Evolutionary conservation across 2,329 filamentous ascomycete genomes (phyloP).

Genomic region (Coniella vitis): DNA sequence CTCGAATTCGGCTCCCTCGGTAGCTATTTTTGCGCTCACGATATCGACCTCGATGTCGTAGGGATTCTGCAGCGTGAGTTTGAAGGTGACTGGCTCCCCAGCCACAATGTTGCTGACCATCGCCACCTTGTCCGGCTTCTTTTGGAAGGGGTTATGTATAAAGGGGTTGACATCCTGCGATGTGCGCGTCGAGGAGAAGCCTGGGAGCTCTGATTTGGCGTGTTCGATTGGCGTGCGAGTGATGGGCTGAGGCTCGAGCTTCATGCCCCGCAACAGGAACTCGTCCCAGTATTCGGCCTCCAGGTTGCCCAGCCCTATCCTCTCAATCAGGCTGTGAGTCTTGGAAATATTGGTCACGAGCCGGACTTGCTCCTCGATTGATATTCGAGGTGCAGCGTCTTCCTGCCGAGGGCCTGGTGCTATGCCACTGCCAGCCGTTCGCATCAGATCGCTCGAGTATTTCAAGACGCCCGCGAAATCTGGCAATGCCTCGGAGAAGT

Average conservation of each 20-base stretch:
- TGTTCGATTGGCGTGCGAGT: slow-evolving; percentile 61
- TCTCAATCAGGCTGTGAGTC: slow-evolving; percentile 69
- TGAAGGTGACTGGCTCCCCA: slow-evolving; percentile 70
- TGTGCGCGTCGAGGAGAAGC: slow-evolving; percentile 40
- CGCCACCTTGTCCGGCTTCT: slow-evolving; percentile 52
- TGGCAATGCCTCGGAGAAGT: slow-evolving; percentile 86
- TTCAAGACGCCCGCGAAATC: slow-evolving; percentile 86
- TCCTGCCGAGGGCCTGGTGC: slow-evolving; percentile 64
- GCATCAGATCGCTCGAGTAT: slow-evolving; percentile 77
- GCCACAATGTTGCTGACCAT: slow-evolving; percentile 68
- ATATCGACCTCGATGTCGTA: slow-evolving; percentile 91
- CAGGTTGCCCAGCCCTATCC: slow-evolving; percentile 63
- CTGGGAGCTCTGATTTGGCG: slow-evolving; percentile 46
- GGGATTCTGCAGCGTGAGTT: slow-evolving; percentile 83
- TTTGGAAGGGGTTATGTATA: slow-evolving; percentile 89
- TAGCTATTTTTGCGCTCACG: slow-evolving; percentile 69
- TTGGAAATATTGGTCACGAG: slow-evolving; percentile 81
- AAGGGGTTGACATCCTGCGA: slow-evolving; percentile 72
- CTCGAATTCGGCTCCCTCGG: slow-evolving; percentile 66
- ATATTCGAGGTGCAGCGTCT: slow-evolving; percentile 63
- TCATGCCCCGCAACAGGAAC: slow-evolving; percentile 75
- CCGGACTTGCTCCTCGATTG: slow-evolving; percentile 75
- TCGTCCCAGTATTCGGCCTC: slow-evolving; percentile 95
- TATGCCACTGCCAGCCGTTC: slow-evolving; percentile 73
- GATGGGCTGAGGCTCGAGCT: slow-evolving; percentile 56